Conservation (phyloP, 176 grass and related monocot species). For the Oryza meyeriana region DNA sequence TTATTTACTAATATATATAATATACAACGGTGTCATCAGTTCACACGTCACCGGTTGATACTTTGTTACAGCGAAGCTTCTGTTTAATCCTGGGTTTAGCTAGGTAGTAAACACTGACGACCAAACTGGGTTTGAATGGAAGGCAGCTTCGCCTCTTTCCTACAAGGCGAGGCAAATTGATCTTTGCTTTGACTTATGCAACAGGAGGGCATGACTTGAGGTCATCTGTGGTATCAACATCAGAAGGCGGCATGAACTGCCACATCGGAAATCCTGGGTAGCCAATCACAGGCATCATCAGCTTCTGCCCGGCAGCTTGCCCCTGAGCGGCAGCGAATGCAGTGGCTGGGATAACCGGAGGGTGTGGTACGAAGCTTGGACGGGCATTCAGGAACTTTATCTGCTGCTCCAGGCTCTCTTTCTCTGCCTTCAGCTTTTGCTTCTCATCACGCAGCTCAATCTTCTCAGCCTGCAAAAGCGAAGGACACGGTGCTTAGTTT, state of each 20-base stretch:
- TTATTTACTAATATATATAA: slow-evolving; percentile 43
- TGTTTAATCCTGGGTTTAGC: slow-evolving; percentile 38
- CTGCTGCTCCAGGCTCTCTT: slow-evolving; percentile 88
- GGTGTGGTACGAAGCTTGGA: slow-evolving; percentile 42
- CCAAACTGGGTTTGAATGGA: slow-evolving; percentile 15
- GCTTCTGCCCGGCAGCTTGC: slow-evolving; percentile 58
- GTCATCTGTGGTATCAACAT: slow-evolving; percentile 90
- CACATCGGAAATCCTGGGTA: slow-evolving; percentile 95
- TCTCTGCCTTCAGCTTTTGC: slow-evolving; percentile 84
- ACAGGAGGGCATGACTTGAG: slow-evolving; percentile 76
- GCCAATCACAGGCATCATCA: slow-evolving; percentile 87
- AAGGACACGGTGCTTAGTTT: slow-evolving; percentile 1
- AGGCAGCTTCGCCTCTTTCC: slow-evolving; percentile 43
- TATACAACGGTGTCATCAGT: slow-evolving; percentile 46
- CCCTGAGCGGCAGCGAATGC: slow-evolving; percentile 53
- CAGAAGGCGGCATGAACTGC: slow-evolving; percentile 88
- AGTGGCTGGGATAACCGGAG: slow-evolving; percentile 61
- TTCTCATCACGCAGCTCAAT: slow-evolving; percentile 93
- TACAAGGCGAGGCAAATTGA: slow-evolving; percentile 20
- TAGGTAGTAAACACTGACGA: slow-evolving; percentile 43
- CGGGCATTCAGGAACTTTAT: slow-evolving; percentile 73
- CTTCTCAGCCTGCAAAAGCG: slow-evolving; percentile 74
- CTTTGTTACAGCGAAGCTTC: slow-evolving; percentile 17
- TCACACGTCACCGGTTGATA: slow-evolving; percentile 22
- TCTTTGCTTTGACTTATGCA: slow-evolving; percentile 43